phyloP scores from a whole-genome alignment of 2,329 filamentous ascomycete species.

The Penicillium sp. region DNA sequence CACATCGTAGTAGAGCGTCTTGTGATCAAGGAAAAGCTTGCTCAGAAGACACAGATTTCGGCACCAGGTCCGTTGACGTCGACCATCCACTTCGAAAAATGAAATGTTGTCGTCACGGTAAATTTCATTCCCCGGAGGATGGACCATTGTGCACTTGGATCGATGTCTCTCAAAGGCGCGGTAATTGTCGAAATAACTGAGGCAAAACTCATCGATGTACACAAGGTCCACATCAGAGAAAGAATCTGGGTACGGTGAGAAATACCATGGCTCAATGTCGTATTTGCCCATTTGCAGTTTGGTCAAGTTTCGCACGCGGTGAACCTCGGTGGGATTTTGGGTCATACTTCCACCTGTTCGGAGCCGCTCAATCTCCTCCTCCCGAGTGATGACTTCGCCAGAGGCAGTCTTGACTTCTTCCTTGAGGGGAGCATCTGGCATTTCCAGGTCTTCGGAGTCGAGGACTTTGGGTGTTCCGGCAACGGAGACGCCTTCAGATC shows the following conservation, averaged over 20 bases:
- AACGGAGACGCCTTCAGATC: slow-evolving; percentile 33
- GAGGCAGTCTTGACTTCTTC: slow-evolving; percentile 32
- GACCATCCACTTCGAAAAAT: slow-evolving; percentile 95
- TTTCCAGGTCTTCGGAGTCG: slow-evolving; percentile 39
- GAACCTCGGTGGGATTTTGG: slow-evolving; percentile 94
- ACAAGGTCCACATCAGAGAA: slow-evolving; percentile 86
- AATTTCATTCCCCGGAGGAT: slow-evolving; percentile 96
- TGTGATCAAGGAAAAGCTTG: slow-evolving; percentile 96
- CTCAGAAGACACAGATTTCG: slow-evolving; percentile 94
- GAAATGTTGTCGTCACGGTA: slow-evolving; percentile 87
- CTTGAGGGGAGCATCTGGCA: slow-evolving; percentile 36
- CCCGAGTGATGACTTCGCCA: slow-evolving; percentile 50
- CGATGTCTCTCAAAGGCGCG: slow-evolving; percentile 82
- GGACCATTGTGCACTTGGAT: slow-evolving; percentile 79
- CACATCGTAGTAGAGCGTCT: slow-evolving; percentile 96
- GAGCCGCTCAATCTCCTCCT: slow-evolving; percentile 94
- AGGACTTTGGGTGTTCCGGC: slow-evolving; percentile 35
- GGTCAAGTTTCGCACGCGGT: slow-evolving; percentile 88
- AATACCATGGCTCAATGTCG: slow-evolving; percentile 97
- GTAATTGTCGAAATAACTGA: slow-evolving; percentile 79
- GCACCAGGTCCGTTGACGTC: slow-evolving; percentile 97
- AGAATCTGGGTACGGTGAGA: slow-evolving; percentile 87
- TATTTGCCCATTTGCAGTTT: slow-evolving; percentile 89
- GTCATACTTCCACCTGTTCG: slow-evolving; percentile 96
- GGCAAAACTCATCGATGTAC: slow-evolving; percentile 95